Percentiles rank a stretch among this genome's conserved stretches.
These are phyloP conservation scores for Rubroshorea leprosula DNA, from an alignment of 345 rosid species.

Conservation along the genomic window DNA sequence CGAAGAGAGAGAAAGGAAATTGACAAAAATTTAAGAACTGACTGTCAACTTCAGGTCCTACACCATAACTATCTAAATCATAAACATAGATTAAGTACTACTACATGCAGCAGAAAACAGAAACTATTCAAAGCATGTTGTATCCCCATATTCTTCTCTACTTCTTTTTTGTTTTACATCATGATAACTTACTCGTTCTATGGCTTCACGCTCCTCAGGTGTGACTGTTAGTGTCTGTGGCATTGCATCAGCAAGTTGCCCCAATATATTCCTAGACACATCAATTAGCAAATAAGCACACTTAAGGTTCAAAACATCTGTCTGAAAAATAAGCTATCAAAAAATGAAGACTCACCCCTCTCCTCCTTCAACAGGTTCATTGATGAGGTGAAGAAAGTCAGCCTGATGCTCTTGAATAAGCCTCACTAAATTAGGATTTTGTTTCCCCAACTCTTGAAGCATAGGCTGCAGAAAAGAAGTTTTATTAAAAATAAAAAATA, in stretches of 20 bases:
- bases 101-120: too few species aligned
- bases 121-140: too few species aligned
- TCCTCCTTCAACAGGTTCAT: conserved; percentile 87
- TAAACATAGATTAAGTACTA: too few species aligned
- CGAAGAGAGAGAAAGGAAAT: too few species aligned
- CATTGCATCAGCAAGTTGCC: conserved; percentile 67
- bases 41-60: too few species aligned
- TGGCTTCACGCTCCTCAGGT: conserved; percentile 94
- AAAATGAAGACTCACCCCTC: conserved; percentile 52
- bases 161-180: too few species aligned
- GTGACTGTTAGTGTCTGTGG: conserved; percentile 88
- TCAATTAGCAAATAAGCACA: conserved; percentile 4
- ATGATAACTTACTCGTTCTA: conserved; percentile 59
- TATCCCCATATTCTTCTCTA: too few species aligned
- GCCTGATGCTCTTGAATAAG: conserved; percentile 87
- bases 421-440: conserved; percentile 76
- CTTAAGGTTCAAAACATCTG: neutral
- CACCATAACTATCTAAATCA: too few species aligned
- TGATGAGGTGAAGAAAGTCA: conserved; percentile 77
- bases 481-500: neutral
- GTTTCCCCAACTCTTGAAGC: conserved; percentile 92
- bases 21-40: too few species aligned
- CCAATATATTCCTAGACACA: conserved; percentile 52
- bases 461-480: conserved; percentile 51
- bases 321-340: neutral